Base-by-base conservation (phyloP, 192 early-diverging fungal species). In the Chytriomyces sp. region DNA sequence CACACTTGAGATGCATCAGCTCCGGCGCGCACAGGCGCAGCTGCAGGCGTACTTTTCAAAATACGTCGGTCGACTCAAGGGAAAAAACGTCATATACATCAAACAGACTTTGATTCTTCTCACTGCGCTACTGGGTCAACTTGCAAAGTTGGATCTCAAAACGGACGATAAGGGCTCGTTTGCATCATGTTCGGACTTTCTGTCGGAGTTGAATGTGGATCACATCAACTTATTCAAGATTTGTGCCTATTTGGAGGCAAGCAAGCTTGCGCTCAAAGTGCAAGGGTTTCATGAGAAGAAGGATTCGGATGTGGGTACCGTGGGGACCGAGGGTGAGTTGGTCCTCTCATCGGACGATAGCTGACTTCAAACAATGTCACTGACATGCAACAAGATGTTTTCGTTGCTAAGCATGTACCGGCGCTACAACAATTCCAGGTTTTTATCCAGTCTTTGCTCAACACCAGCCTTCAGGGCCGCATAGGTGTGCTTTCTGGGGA, bases 181-280 rank as follows among this genome's bases (percentile, higher is more conserved):
- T 33, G 55, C 52, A 56, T 55, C 65, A 3, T n/a, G 22, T 19
- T 39, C 36, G 4, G 90, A 93, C 54, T 93, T 93, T 78, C 68
- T 92, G 37, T 86, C 91, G 12, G 69, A 77, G 1, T 78, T 88
- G 6, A 78, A 81, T 14, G 89, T 93, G 32, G 93, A 94, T 54
- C 85, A 94, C 69, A 83, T 96, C 36, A 96, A 94, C 69, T 77
- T 94, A 33, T 94, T 90, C 79, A 93, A 92, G 74, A 80, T 93
- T 0, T 80, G 86, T 53, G 66, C 75, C 4, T 96, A 91, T 59
- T 60, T 96, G 64, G 74, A 85, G 30, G 81, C 81, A 2, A 93
- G 91, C 59, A 79, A 87, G 34, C 75, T 96, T 10, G 89, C 89
- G 25, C 75, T 85, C 26, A 92, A 92, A 76, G 59, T 61, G 39